Percentiles rank a stretch among this genome's conserved stretches.
Conservation (phyloP, 441 rosid genomes). For the Metrosideros polymorpha region DNA sequence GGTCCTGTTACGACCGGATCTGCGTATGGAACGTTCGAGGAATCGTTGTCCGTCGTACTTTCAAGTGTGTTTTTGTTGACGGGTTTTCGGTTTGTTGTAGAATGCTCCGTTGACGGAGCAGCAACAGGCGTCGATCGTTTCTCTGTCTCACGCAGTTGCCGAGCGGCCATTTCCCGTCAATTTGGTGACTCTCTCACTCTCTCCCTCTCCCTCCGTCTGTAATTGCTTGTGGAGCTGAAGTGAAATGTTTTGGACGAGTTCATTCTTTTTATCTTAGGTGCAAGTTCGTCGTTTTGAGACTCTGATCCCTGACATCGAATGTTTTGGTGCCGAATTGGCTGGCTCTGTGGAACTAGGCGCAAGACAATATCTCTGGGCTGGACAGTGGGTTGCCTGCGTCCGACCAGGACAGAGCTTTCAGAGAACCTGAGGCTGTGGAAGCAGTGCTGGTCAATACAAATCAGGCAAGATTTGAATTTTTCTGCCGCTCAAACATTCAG, state of each 20-base stretch:
- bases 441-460: slow-evolving; percentile 85
- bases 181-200: slow-evolving; percentile 26
- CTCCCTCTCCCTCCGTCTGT: background rate
- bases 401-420: slow-evolving; percentile 28
- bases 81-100: slow-evolving; percentile 18
- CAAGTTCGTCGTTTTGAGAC: background rate
- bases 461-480: slow-evolving; percentile 32
- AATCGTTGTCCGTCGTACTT: background rate
- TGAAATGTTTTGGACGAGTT: background rate
- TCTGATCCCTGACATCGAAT: background rate
- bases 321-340: background rate
- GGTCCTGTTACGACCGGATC: background rate
- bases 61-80: background rate
- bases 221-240: background rate
- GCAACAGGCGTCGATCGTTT: slow-evolving; percentile 65
- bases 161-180: slow-evolving; percentile 80
- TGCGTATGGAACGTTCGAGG: background rate
- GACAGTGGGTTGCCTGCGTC: slow-evolving; percentile 56
- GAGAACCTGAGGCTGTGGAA: slow-evolving; percentile 64
- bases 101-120: slow-evolving; percentile 85
- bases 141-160: slow-evolving; percentile 60
- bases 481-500: background rate
- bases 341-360: slow-evolving; percentile 29
- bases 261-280: background rate
- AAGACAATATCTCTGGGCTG: slow-evolving; percentile 40